A percentile compares a stretch with the other conserved stretches of the same genome.
phyloP scores from a whole-genome alignment of 2,329 filamentous ascomycete species.

The Aspergillus ochraceus region DNA sequence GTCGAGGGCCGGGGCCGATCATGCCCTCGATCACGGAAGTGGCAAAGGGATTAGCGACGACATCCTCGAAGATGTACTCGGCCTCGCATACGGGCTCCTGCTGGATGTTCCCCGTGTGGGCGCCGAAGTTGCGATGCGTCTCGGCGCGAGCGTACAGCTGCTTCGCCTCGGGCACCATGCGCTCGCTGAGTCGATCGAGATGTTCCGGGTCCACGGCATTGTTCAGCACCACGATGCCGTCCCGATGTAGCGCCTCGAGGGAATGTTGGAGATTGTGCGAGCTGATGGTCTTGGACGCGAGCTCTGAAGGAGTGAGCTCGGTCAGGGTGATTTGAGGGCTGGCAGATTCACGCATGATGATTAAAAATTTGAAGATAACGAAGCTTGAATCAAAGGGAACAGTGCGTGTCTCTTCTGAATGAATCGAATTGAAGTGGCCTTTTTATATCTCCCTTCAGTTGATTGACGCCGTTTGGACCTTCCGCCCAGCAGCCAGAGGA shows the following conservation, averaged over 20 bases:
- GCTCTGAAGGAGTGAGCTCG: background rate
- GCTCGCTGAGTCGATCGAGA: slow-evolving; percentile 33
- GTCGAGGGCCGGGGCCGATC: slow-evolving; percentile 37
- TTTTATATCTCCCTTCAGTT: too few species aligned
- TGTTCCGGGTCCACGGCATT: slow-evolving; percentile 36
- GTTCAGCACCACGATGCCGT: slow-evolving; percentile 40
- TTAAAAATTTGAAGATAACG: too few species aligned
- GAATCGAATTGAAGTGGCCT: background rate
- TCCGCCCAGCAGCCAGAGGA: too few species aligned
- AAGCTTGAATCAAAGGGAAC: too few species aligned
- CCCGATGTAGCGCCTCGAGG: slow-evolving; percentile 32
- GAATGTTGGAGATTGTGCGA: slow-evolving; percentile 24
- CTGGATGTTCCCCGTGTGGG: slow-evolving; percentile 41
- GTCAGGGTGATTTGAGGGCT: background rate
- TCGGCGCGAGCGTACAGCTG: slow-evolving; percentile 28
- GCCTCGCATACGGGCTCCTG: slow-evolving; percentile 39
- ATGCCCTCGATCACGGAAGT: slow-evolving; percentile 36
- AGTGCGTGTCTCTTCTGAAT: too few species aligned
- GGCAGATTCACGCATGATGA: background rate
- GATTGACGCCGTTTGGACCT: too few species aligned
- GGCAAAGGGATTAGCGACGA: slow-evolving; percentile 43
- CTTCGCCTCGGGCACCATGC: slow-evolving; percentile 33
- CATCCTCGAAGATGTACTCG: slow-evolving; percentile 38
- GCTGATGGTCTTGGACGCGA: slow-evolving; percentile 6
- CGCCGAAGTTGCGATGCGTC: slow-evolving; percentile 28